phyloP scores from a whole-genome alignment of 2,329 filamentous ascomycete genomes.

The Neonectria magnoliae region DNA sequence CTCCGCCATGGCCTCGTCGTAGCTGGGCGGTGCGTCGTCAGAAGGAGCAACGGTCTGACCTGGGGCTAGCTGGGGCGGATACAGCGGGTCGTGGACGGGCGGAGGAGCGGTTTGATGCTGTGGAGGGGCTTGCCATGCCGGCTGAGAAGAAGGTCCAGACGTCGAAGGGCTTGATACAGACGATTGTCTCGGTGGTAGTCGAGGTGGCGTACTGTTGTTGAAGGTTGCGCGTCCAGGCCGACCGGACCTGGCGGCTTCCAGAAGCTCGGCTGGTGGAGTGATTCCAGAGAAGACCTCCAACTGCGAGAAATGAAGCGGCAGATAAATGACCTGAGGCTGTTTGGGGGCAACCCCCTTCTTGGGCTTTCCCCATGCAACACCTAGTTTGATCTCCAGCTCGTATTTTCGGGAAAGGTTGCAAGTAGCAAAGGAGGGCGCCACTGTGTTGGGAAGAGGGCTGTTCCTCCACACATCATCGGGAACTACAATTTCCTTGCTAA shows the following conservation, averaged over 20 bases:
- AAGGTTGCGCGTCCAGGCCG: constrained; percentile 54
- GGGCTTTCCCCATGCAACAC: constrained; percentile 77
- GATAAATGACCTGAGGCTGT: constrained; percentile 75
- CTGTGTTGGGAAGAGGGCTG: constrained; percentile 80
- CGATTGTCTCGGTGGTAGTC: constrained; percentile 48
- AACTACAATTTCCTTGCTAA: constrained; percentile 74
- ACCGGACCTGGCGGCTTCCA: constrained; percentile 64
- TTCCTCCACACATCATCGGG: constrained; percentile 78
- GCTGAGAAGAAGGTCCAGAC: constrained; percentile 29
- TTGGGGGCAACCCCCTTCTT: constrained; percentile 39
- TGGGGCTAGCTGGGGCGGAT: constrained; percentile 64
- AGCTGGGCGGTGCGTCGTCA: constrained; percentile 91
- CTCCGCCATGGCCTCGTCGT: constrained; percentile 91
- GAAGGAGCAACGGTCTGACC: constrained; percentile 57
- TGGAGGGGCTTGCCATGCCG: constrained; percentile 38
- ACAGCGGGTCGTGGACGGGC: constrained; percentile 59
- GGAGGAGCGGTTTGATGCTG: constrained; percentile 37
- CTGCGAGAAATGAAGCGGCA: constrained; percentile 79
- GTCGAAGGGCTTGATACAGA: constrained; percentile 22
- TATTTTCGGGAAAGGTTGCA: constrained; percentile 89
- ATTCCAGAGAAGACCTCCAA: constrained; percentile 90
- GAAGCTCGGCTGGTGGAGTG: constrained; percentile 77
- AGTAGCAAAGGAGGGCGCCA: constrained; percentile 86
- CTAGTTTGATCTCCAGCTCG: constrained; percentile 83
- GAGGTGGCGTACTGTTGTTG: constrained; percentile 43